Percentiles rank a stretch among this genome's conserved stretches.
Evolutionary conservation across 306 rosid genomes (phyloP).

Genomic region (Cucumis cinereus): DNA sequence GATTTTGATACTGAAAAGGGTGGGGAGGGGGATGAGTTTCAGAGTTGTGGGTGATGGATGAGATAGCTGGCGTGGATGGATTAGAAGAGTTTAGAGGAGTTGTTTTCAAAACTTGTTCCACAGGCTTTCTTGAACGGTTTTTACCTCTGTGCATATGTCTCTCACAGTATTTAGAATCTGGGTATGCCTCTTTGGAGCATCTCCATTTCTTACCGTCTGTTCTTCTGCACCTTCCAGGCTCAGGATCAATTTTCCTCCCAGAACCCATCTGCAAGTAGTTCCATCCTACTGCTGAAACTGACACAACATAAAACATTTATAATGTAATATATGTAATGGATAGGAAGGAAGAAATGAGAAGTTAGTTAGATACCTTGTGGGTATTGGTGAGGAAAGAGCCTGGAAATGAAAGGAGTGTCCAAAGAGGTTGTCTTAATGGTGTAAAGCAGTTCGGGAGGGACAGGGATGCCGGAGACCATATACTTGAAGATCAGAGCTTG

Average conservation of each 20-base stretch:
- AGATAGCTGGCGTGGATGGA: slow-evolving; percentile 26
- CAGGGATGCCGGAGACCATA: slow-evolving; percentile 82
- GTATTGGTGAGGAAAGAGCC: slow-evolving; percentile 49
- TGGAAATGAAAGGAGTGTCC: slow-evolving; percentile 50
- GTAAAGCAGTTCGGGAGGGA: slow-evolving; percentile 83
- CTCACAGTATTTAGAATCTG: slow-evolving; percentile 92
- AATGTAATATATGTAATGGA: not conserved
- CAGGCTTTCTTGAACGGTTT: slow-evolving; percentile 99
- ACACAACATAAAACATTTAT: not conserved
- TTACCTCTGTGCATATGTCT: slow-evolving; percentile 99
- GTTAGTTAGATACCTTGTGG: slow-evolving; percentile 38
- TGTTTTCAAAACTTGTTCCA: slow-evolving; percentile 59
- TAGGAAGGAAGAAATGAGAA: too few relatives aligned
- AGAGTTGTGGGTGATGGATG: slow-evolving; percentile 37
- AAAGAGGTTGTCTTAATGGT: slow-evolving; percentile 43
- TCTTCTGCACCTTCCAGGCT: slow-evolving; percentile 97
- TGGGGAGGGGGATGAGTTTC: slow-evolving; percentile 14
- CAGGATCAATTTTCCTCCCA: slow-evolving; percentile 89
- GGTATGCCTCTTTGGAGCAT: slow-evolving; percentile 89
- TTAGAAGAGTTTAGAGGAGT: slow-evolving; percentile 15
- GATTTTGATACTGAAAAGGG: slow-evolving; percentile 25
- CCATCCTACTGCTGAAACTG: slow-evolving; percentile 70
- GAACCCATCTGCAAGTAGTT: slow-evolving; percentile 81
- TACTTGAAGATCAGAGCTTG: slow-evolving; percentile 92
- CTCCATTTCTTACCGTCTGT: slow-evolving; percentile 99